Percentiles rank a stretch among this genome's conserved stretches.
These are phyloP conservation scores for Podila epigama DNA, from an alignment of 192 early-diverging fungal genomes.

Conservation along the genomic window DNA sequence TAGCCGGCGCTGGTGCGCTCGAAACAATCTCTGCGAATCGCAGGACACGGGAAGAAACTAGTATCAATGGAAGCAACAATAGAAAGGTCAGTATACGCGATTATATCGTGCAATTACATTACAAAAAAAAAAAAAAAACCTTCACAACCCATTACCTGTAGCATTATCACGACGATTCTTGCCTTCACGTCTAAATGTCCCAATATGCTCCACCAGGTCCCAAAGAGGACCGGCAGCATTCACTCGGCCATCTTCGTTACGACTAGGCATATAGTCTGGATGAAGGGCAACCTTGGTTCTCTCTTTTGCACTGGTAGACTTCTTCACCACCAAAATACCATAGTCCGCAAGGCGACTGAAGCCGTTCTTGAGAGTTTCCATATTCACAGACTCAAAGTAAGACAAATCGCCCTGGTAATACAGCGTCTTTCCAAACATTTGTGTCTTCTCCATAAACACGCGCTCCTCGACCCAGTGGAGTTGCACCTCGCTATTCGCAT, in stretches of 20 bases:
- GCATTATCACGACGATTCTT: constrained; percentile 87
- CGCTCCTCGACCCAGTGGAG: constrained; percentile 74
- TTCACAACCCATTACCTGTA: constrained; percentile 54
- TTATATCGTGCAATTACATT: background rate
- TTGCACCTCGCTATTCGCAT: constrained; percentile 42
- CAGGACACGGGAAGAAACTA: constrained; percentile 63
- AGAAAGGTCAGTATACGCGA: background rate
- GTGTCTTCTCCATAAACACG: constrained; percentile 71
- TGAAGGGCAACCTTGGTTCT: constrained; percentile 53
- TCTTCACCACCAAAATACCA: constrained; percentile 67
- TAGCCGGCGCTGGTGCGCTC: constrained; percentile 40
- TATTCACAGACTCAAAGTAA: constrained; percentile 86
- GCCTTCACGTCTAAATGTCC: constrained; percentile 81
- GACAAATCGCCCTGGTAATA: constrained; percentile 82
- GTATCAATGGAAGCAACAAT: background rate
- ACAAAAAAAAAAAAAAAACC: background rate
- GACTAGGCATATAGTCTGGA: constrained; percentile 54
- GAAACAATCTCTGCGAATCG: constrained; percentile 65
- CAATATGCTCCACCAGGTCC: constrained; percentile 83
- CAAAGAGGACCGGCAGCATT: constrained; percentile 70
- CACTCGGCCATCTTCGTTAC: constrained; percentile 54
- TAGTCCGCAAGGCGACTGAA: constrained; percentile 73
- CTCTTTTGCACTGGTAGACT: constrained; percentile 52
- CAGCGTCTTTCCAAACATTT: constrained; percentile 82
- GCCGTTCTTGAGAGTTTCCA: constrained; percentile 84